A percentile compares a stretch with the other conserved stretches of the same genome.
phyloP scores from a whole-genome alignment of 2,329 filamentous ascomycete genomes.

The Calcarisporium arbuscula region DNA sequence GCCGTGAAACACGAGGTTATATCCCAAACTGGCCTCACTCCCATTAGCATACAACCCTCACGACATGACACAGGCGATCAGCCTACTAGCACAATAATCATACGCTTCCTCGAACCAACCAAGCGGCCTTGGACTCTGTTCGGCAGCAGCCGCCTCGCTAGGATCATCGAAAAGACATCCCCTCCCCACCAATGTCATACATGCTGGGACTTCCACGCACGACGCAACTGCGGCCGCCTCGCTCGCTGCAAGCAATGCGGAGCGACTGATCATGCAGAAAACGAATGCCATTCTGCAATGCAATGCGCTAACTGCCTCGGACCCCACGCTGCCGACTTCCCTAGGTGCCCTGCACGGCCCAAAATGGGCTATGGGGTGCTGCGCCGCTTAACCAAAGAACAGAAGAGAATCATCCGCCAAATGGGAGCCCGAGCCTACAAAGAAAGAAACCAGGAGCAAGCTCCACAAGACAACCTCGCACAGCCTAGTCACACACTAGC shows the following conservation, averaged over 20 bases:
- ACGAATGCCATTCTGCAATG: neutral
- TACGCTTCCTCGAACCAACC: conserved; percentile 5
- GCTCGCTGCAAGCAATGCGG: neutral
- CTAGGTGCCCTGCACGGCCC: neutral
- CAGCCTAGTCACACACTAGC: too few species aligned
- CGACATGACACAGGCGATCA: conserved; percentile 1
- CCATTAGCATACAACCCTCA: neutral
- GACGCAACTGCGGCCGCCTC: neutral
- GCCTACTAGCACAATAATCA: conserved; percentile 1
- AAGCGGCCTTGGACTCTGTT: conserved; percentile 5
- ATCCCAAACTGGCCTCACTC: conserved; percentile 1
- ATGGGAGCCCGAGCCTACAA: too few species aligned
- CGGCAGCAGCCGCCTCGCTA: conserved; percentile 4
- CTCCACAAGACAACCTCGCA: too few species aligned
- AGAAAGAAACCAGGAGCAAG: too few species aligned
- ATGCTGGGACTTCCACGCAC: neutral
- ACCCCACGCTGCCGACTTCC: neutral
- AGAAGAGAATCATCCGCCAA: neutral
- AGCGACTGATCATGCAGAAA: neutral
- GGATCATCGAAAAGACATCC: conserved; percentile 1
- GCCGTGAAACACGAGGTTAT: conserved; percentile 2
- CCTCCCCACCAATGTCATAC: neutral
- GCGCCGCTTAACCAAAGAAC: conserved; percentile 1
- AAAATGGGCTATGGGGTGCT: neutral
- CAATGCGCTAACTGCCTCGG: conserved; percentile 2